Evolutionary conservation across 2,329 filamentous ascomycete species (phyloP).

Genomic region (Fusarium palustre): DNA sequence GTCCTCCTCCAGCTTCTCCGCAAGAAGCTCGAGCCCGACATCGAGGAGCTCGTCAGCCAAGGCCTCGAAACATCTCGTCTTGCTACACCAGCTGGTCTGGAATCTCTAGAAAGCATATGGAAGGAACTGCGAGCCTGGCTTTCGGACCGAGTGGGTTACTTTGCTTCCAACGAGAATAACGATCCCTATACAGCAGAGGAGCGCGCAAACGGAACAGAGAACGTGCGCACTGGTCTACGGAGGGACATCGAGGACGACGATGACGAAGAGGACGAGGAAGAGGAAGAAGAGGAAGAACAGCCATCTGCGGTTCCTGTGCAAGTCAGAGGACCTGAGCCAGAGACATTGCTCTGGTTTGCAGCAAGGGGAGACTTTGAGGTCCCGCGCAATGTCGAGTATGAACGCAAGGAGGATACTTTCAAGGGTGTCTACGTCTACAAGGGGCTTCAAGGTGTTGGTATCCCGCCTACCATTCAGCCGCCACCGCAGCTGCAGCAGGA

Average conservation of each 20-base stretch:
- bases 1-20: conserved; percentile 78
- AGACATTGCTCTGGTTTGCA: conserved; percentile 61
- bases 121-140: conserved; percentile 57
- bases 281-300: conserved; percentile 14
- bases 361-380: conserved; percentile 59
- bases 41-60: conserved; percentile 78
- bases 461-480: conserved; percentile 44
- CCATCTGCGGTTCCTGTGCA: conserved; percentile 44
- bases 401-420: conserved; percentile 49
- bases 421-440: conserved; percentile 35
- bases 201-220: conserved; percentile 72
- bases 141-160: conserved; percentile 55
- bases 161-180: conserved; percentile 58
- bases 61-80: conserved; percentile 63
- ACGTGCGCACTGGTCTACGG: conserved; percentile 77
- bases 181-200: conserved; percentile 80
- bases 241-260: conserved; percentile 67
- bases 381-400: conserved; percentile 59
- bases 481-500: conserved; percentile 23
- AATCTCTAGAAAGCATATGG: conserved; percentile 68
- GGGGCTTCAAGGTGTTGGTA: conserved; percentile 53
- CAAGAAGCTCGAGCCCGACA: conserved; percentile 84
- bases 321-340: conserved; percentile 56
- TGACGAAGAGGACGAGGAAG: conserved; percentile 56
- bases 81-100: conserved; percentile 59